Percentiles rank a stretch among this genome's conserved stretches.
phyloP scores from a whole-genome alignment of 2,329 filamentous ascomycete species.

The Paecilomyces sp. region DNA sequence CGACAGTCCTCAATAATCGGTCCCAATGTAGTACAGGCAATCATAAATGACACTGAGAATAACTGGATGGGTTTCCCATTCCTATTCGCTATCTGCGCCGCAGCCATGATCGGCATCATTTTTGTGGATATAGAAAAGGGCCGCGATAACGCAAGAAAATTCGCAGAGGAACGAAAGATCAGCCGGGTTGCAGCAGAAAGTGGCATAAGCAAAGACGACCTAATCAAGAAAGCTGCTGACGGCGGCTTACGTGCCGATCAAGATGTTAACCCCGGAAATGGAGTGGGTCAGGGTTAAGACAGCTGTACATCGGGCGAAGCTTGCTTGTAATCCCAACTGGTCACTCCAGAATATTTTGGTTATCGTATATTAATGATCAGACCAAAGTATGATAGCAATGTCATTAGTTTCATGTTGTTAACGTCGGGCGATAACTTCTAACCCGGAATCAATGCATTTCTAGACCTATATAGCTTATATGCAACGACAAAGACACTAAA shows the following conservation, averaged over 20 bases:
- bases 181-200: constrained; percentile 19
- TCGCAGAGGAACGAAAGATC: constrained; percentile 27
- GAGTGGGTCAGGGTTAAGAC: not conserved
- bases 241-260: not conserved
- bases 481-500: too few species aligned
- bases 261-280: not conserved
- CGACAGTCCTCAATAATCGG: constrained; percentile 36
- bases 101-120: constrained; percentile 31
- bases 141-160: constrained; percentile 29
- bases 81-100: constrained; percentile 30
- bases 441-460: too few species aligned
- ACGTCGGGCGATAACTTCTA: too few species aligned
- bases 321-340: too few species aligned
- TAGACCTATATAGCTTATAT: too few species aligned
- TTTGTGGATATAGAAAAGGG: constrained; percentile 37
- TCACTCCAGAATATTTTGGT: too few species aligned
- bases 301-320: too few species aligned
- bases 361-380: too few species aligned
- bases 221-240: constrained; percentile 5
- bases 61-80: constrained; percentile 41
- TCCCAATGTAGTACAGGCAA: constrained; percentile 37
- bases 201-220: constrained; percentile 11
- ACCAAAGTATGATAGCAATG: too few species aligned
- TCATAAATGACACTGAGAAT: constrained; percentile 35
- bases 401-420: too few species aligned